Evolutionary conservation across 1,139 yeast species (phyloP).

Genomic region (Eremothecium coryli): DNA sequence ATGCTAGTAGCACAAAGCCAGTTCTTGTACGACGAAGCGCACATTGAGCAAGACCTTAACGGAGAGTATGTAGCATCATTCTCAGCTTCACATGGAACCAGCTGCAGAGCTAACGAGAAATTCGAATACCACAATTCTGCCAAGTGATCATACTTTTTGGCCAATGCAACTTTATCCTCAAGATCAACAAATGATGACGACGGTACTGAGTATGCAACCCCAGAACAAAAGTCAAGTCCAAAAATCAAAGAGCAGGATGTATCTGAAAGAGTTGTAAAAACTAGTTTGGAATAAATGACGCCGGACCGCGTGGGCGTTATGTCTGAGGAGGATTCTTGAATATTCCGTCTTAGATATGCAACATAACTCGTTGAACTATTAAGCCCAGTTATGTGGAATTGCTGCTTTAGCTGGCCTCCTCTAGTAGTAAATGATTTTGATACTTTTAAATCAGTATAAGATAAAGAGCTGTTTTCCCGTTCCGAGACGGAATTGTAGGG

Average conservation of each 20-base stretch:
- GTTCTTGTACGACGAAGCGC: slow-evolving; percentile 60
- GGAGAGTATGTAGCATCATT: slow-evolving; percentile 69
- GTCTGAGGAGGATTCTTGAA: slow-evolving; percentile 32
- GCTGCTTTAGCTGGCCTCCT: slow-evolving; percentile 45
- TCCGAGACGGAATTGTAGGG: slow-evolving; percentile 25
- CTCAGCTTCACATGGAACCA: slow-evolving; percentile 66
- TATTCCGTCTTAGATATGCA: slow-evolving; percentile 49
- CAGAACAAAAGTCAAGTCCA: slow-evolving; percentile 65
- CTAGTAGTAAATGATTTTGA: slow-evolving; percentile 40
- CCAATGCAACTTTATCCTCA: slow-evolving; percentile 29
- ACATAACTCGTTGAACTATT: slow-evolving; percentile 54
- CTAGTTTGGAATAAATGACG: slow-evolving; percentile 48
- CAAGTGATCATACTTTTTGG: slow-evolving; percentile 49
- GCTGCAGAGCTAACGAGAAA: slow-evolving; percentile 69
- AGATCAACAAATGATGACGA: slow-evolving; percentile 32
- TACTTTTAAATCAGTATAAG: slow-evolving; percentile 13
- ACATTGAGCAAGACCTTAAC: slow-evolving; percentile 59
- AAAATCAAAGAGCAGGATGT: slow-evolving; percentile 65
- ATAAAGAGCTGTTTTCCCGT: slow-evolving; percentile 8
- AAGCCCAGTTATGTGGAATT: slow-evolving; percentile 53
- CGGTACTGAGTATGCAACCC: slow-evolving; percentile 86
- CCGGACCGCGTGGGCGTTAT: slow-evolving; percentile 45
- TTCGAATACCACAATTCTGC: slow-evolving; percentile 51
- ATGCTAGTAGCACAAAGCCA: slow-evolving; percentile 89
- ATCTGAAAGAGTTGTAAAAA: slow-evolving; percentile 49